Evolutionary conservation across 345 rosid genomes (phyloP).

Genomic region (Citrus sinensis): DVS_A1.0 CM039165.1:35768501-35769000

Average conservation of each 20-base stretch:
- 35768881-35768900: no score
- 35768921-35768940: no score
- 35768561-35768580: no score
- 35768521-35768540: neutral
- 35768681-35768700: constrained; percentile 36
- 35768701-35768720: constrained; percentile 61
- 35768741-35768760: constrained; percentile 36
- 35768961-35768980: no score
- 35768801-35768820: constrained; percentile 50
- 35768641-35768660: constrained; percentile 62
- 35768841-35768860: constrained; percentile 45
- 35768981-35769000: no score
- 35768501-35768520: no score
- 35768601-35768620: no score
- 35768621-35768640: constrained; percentile 28
- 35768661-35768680: constrained; percentile 45
- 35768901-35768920: no score
- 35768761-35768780: constrained; percentile 47
- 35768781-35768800: constrained; percentile 37
- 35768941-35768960: no score
- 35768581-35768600: no score
- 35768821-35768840: constrained; percentile 48
- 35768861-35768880: constrained; percentile 19
- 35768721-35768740: constrained; percentile 47
- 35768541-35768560: neutral